These are phyloP conservation scores for Ganoderma sp. DNA, from an alignment of 1,284 basidiomycete genomes.

Conservation along the genomic window DNA sequence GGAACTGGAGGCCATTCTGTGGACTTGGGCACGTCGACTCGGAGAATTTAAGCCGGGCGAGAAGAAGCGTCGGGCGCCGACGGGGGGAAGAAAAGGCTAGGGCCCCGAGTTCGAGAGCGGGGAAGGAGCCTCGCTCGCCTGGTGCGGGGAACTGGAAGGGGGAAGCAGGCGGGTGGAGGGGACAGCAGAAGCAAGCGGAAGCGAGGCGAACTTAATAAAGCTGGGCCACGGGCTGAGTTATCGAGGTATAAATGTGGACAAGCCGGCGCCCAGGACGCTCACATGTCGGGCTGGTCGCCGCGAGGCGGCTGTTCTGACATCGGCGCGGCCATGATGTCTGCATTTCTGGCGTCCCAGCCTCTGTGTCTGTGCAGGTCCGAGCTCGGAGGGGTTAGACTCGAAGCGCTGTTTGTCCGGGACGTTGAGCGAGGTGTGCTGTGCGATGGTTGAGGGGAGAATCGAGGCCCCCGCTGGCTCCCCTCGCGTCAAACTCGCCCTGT, in stretches of 20 bases:
- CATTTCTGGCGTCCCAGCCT: neutral
- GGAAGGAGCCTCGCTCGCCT: neutral
- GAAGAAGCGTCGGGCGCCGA: neutral
- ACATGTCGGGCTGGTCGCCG: conserved; percentile 15
- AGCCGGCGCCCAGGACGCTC: conserved; percentile 12
- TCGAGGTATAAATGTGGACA: neutral
- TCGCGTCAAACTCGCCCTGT: neutral
- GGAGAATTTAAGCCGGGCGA: conserved; percentile 2
- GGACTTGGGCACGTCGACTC: neutral
- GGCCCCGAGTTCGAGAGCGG: neutral
- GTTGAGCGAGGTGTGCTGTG: neutral
- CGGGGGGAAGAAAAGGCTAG: neutral
- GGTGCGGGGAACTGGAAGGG: neutral
- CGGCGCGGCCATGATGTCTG: neutral
- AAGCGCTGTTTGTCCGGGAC: neutral
- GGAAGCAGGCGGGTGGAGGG: neutral
- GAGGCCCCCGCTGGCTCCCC: neutral
- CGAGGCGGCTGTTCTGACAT: conserved; percentile 8
- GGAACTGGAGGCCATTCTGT: conserved; percentile 9
- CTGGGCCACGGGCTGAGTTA: conserved; percentile 6
- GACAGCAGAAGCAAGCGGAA: neutral
- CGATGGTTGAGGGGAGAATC: neutral
- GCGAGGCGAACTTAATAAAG: conserved; percentile 2
- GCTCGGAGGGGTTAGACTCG: neutral
- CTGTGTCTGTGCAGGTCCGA: neutral